Percentiles rank a stretch among this genome's conserved stretches.
Conservation (phyloP, 306 rosid genomes). For the Senna tora region DNA sequence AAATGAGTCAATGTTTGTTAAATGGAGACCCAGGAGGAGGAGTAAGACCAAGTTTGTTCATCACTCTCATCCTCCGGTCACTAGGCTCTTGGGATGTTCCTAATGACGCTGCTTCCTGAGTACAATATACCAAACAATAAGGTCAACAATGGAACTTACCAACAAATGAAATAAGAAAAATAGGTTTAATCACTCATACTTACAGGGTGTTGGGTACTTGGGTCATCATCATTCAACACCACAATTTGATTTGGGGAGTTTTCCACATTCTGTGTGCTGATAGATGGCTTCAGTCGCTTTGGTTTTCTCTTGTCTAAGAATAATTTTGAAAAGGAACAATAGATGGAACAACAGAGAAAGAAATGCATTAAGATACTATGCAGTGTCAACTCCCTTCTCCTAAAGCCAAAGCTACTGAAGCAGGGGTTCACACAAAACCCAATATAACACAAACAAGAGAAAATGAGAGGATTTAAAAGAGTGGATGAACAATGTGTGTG, state of each 20-base stretch:
- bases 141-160: background rate
- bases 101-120: constrained; percentile 21
- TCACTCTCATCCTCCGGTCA: constrained; percentile 50
- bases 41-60: constrained; percentile 53
- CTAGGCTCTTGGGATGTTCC: constrained; percentile 37
- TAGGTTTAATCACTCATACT: constrained; percentile 12
- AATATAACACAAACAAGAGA: background rate
- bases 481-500: background rate
- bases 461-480: background rate
- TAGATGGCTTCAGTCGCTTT: constrained; percentile 1
- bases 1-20: constrained; percentile 28
- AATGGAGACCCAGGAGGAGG: constrained; percentile 60
- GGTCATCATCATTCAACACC: constrained; percentile 5
- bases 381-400: background rate
- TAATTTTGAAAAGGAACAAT: background rate
- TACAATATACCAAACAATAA: background rate
- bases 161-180: background rate
- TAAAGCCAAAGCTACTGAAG: background rate
- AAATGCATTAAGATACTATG: background rate
- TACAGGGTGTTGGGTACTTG: constrained; percentile 29
- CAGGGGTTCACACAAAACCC: background rate
- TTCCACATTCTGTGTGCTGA: background rate
- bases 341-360: background rate
- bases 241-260: background rate
- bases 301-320: background rate